Conservation (phyloP, 169 alveolate species). For the Plasmodium gonderi region DNA sequence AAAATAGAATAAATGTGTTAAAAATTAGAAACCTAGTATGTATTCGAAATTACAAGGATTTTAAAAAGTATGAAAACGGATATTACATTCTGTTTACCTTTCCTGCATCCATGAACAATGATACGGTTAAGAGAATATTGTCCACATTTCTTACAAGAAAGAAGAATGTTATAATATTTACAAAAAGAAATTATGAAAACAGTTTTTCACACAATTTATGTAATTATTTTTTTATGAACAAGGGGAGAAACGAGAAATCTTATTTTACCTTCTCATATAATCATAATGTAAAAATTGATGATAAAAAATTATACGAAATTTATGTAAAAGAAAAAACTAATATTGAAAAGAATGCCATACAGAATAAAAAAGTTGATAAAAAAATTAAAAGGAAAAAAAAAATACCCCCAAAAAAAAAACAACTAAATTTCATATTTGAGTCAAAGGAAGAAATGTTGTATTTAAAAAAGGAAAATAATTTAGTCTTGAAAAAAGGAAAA, state of each 20-base stretch:
- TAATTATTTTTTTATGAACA: not conserved
- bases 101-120: conserved; percentile 52
- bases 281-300: conserved; percentile 39
- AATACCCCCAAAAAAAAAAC: conserved; percentile 1
- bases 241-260: not conserved
- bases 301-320: conserved; percentile 50
- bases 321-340: conserved; percentile 59
- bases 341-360: conserved; percentile 18
- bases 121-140: conserved; percentile 27
- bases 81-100: conserved; percentile 63
- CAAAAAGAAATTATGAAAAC: conserved; percentile 2
- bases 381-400: conserved; percentile 9
- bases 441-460: conserved; percentile 62
- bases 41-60: conserved; percentile 31
- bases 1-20: conserved; percentile 53
- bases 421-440: conserved; percentile 41
- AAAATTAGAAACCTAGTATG: conserved; percentile 56
- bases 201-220: conserved; percentile 29
- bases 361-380: conserved; percentile 4
- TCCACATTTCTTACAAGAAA: conserved; percentile 44
- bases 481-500: not conserved
- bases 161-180: conserved; percentile 32
- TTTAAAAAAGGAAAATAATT: conserved; percentile 19
- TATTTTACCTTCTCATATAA: conserved; percentile 12
- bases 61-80: conserved; percentile 64